Percentiles rank a stretch among this genome's conserved stretches.
Evolutionary conservation across 1,284 basidiomycete genomes (phyloP).

Genomic region (Neolentinus lepideus): DNA sequence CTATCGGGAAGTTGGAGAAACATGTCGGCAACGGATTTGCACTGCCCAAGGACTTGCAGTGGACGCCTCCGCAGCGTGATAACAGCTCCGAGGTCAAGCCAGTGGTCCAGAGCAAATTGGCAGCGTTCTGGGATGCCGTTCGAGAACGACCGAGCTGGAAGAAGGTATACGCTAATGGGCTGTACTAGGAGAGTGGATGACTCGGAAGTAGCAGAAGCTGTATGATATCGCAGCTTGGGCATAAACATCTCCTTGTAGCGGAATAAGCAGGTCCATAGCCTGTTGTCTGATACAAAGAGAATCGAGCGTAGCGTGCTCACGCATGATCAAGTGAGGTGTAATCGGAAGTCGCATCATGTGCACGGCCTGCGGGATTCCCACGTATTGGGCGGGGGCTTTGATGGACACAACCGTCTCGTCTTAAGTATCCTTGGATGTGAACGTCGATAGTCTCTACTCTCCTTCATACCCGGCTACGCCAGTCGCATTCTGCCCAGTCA

Average conservation of each 20-base stretch:
- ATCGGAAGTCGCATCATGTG: no score
- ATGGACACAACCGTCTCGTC: no score
- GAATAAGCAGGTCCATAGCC: neutral
- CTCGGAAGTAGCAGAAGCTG: neutral
- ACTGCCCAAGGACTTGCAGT: conserved; percentile 36
- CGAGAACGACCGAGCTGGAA: conserved; percentile 62
- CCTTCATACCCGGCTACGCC: neutral
- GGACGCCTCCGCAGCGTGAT: conserved; percentile 3
- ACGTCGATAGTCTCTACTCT: neutral
- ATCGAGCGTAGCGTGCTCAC: no score
- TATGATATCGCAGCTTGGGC: neutral
- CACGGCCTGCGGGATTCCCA: no score
- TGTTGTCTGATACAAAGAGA: neutral
- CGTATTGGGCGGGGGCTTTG: no score
- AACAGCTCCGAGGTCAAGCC: neutral
- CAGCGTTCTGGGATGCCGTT: conserved; percentile 62
- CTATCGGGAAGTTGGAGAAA: conserved; percentile 41
- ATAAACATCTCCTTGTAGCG: neutral
- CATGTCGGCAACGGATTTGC: conserved; percentile 39
- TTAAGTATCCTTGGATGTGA: neutral
- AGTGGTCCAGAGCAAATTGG: conserved; percentile 37
- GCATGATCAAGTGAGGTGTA: no score
- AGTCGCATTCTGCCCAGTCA: neutral
- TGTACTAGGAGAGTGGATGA: conserved; percentile 27
- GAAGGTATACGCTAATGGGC: conserved; percentile 46